phyloP scores from a whole-genome alignment of 257 asterid genomes.

The Plectranthus barbatus region DNA sequence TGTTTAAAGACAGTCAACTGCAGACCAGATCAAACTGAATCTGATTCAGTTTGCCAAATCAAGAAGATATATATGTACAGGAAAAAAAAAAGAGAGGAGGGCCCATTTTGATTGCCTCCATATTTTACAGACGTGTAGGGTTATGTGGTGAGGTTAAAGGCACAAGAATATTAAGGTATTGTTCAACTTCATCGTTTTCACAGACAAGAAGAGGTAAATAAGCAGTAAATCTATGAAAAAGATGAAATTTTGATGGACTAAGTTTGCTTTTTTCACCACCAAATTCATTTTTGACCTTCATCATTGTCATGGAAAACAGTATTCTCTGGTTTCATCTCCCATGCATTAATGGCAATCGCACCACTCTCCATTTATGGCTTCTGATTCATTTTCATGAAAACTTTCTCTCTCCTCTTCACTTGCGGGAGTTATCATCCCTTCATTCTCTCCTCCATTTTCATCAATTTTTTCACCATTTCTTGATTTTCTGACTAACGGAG shows the following conservation, averaged over 20 bases:
- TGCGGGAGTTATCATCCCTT: not conserved
- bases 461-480: conserved; percentile 18
- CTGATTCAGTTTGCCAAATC: no score
- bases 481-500: conserved; percentile 32
- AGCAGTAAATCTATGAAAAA: not conserved
- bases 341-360: no score
- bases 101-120: conserved; percentile 12
- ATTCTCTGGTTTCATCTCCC: conserved; percentile 13
- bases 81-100: conserved; percentile 7
- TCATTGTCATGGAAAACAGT: conserved; percentile 42
- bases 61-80: no score
- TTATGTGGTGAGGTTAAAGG: conserved; percentile 27
- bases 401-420: conserved; percentile 12
- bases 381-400: conserved; percentile 16
- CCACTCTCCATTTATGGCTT: conserved; percentile 19
- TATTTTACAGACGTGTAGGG: conserved; percentile 34
- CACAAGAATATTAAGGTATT: conserved; percentile 7
- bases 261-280: not conserved
- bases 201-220: not conserved
- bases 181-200: not conserved
- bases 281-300: conserved; percentile 50
- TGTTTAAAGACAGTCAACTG: no score
- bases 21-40: no score
- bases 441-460: conserved; percentile 19
- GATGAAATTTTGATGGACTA: conserved; percentile 7